Evolutionary conservation across 2,329 filamentous ascomycete species (phyloP).

Genomic region (Sclerotinia trifoliorum): DNA sequence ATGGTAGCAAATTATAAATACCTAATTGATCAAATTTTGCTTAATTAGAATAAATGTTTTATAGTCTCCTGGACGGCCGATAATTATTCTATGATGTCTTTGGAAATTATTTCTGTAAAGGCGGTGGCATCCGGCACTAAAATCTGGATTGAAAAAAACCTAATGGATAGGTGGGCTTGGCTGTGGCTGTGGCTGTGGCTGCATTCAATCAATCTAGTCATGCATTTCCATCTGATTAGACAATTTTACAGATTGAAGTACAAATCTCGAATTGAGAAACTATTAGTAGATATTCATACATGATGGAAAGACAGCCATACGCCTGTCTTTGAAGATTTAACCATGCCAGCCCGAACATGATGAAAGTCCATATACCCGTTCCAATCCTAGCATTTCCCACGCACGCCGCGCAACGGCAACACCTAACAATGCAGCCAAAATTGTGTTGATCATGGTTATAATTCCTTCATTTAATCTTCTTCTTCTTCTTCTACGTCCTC

Average conservation of each 20-base stretch:
- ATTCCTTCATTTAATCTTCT: slow-evolving; percentile 8
- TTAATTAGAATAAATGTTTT: not conserved
- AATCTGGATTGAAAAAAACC: not conserved
- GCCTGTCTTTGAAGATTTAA: slow-evolving; percentile 34
- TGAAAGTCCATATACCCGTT: slow-evolving; percentile 22
- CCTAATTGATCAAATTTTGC: slow-evolving; percentile 13
- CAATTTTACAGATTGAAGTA: not conserved
- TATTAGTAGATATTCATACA: slow-evolving; percentile 35
- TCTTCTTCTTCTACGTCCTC: slow-evolving; percentile 21
- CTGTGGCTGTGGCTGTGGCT: no score
- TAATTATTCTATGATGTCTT: slow-evolving; percentile 12
- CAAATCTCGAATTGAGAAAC: slow-evolving; percentile 23
- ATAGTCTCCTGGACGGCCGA: not conserved
- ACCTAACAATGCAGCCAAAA: slow-evolving; percentile 18
- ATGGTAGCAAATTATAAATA: not conserved
- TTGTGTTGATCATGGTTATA: slow-evolving; percentile 6
- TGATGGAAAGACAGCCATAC: slow-evolving; percentile 12
- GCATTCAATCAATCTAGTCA: not conserved
- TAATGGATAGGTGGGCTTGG: not conserved
- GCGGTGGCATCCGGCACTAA: slow-evolving; percentile 11
- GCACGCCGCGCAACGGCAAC: not conserved
- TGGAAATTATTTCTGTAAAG: slow-evolving; percentile 17
- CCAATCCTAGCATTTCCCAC: slow-evolving; percentile 19
- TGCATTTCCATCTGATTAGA: slow-evolving; percentile 3
- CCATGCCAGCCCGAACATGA: slow-evolving; percentile 24